These are phyloP conservation scores for Mallotus repandus DNA, from an alignment of 441 rosid genomes.

Conservation along the genomic window DNA sequence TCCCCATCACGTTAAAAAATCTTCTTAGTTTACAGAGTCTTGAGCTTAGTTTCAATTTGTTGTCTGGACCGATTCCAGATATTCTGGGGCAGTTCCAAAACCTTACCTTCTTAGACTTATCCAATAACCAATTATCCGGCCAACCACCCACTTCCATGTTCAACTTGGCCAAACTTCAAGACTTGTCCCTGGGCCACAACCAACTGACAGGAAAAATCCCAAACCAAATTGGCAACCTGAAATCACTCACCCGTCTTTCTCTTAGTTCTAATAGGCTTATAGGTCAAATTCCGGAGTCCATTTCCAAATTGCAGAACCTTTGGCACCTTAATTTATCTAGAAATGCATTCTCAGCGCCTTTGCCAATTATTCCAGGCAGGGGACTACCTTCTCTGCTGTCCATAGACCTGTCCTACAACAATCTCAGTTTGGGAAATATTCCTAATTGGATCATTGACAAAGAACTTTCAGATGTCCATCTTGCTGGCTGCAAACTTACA, in stretches of 20 bases:
- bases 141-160: slow-evolving; percentile 61
- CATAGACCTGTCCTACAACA: slow-evolving; percentile 85
- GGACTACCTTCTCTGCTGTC: slow-evolving; percentile 72
- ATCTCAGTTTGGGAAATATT: slow-evolving; percentile 58
- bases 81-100: slow-evolving; percentile 47
- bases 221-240: slow-evolving; percentile 52
- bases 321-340: slow-evolving; percentile 90
- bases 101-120: slow-evolving; percentile 60
- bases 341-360: slow-evolving; percentile 65
- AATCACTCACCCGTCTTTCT: slow-evolving; percentile 68
- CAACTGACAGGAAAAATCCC: slow-evolving; percentile 66
- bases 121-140: slow-evolving; percentile 66
- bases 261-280: slow-evolving; percentile 58
- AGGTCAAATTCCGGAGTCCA: slow-evolving; percentile 69
- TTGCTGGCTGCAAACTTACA: slow-evolving; percentile 78
- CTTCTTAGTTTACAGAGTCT: slow-evolving; percentile 55
- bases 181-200: slow-evolving; percentile 67
- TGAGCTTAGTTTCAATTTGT: slow-evolving; percentile 72
- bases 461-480: slow-evolving; percentile 56
- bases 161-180: slow-evolving; percentile 51
- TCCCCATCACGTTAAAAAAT: slow-evolving; percentile 55
- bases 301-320: slow-evolving; percentile 63
- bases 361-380: slow-evolving; percentile 51
- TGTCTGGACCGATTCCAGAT: slow-evolving; percentile 72
- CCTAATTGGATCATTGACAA: slow-evolving; percentile 73